These are phyloP conservation scores for Dictyostelium brefeldianum DNA, from an alignment of 78 protist species.

Conservation along the genomic window DNA sequence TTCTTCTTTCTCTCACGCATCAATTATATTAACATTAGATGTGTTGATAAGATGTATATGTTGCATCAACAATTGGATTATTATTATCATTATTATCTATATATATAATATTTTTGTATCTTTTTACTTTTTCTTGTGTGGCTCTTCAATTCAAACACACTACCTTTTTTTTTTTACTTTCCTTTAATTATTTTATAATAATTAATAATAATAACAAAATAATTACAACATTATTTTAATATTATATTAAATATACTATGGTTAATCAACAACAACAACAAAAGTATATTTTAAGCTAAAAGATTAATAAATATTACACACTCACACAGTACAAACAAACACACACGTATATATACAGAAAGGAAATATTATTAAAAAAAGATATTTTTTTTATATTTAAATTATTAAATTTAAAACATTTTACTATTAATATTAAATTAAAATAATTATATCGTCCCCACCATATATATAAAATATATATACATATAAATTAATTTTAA, in stretches of 20 bases:
- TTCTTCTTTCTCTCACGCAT: too few relatives aligned
- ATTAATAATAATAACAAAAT: neutral
- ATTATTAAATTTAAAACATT: neutral
- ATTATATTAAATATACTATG: neutral
- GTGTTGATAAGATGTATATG: too few relatives aligned
- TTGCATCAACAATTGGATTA: too few relatives aligned
- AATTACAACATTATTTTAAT: neutral
- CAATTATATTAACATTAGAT: too few relatives aligned
- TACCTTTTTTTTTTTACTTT: neutral
- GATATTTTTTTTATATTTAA: neutral
- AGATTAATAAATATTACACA: conserved; percentile 1
- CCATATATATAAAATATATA: too few relatives aligned
- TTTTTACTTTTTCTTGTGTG: too few relatives aligned
- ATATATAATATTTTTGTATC: too few relatives aligned
- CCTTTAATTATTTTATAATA: neutral
- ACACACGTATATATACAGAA: neutral
- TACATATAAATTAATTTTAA: too few relatives aligned
- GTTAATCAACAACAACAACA: neutral
- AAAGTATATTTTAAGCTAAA: neutral
- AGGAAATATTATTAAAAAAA: too few relatives aligned
- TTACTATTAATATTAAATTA: neutral
- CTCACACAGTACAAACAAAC: neutral
- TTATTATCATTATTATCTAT: too few relatives aligned
- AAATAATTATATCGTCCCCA: too few relatives aligned
- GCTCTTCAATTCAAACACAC: neutral